Evolutionary conservation across 345 rosid genomes (phyloP).

Genomic region (Eucalyptus marginata): DNA sequence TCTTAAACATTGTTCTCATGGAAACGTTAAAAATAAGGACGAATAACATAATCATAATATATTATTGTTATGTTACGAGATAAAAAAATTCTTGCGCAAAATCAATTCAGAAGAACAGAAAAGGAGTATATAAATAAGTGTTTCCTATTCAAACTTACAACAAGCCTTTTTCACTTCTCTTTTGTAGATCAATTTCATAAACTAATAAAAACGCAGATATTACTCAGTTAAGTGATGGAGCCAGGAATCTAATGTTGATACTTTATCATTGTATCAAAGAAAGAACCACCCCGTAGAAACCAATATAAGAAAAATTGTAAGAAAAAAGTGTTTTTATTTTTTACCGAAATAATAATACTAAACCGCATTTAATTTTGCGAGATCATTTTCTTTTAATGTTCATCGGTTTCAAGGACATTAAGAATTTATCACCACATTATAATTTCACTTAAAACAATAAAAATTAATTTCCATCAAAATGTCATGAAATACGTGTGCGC

Average conservation of each 20-base stretch:
- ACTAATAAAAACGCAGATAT: neutral
- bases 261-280: neutral
- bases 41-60: neutral
- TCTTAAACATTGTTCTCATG: neutral
- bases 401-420: neutral
- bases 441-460: too few relatives aligned
- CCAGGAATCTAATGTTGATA: neutral
- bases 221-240: neutral
- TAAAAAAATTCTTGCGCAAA: neutral
- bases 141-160: fast-evolving
- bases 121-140: neutral
- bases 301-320: neutral
- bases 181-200: neutral
- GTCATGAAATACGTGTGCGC: too few relatives aligned
- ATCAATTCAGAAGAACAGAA: neutral
- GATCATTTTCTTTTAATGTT: neutral
- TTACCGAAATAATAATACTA: too few relatives aligned
- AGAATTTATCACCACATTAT: too few relatives aligned
- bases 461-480: too few relatives aligned
- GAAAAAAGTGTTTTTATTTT: too few relatives aligned
- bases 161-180: neutral
- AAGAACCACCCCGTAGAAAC: neutral
- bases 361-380: neutral
- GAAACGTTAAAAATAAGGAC: neutral
- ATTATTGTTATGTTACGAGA: neutral